These are phyloP conservation scores for Thermomucor indicae-seudaticae DNA, from an alignment of 371 early-diverging fungal genomes.

Conservation along the genomic window DNA sequence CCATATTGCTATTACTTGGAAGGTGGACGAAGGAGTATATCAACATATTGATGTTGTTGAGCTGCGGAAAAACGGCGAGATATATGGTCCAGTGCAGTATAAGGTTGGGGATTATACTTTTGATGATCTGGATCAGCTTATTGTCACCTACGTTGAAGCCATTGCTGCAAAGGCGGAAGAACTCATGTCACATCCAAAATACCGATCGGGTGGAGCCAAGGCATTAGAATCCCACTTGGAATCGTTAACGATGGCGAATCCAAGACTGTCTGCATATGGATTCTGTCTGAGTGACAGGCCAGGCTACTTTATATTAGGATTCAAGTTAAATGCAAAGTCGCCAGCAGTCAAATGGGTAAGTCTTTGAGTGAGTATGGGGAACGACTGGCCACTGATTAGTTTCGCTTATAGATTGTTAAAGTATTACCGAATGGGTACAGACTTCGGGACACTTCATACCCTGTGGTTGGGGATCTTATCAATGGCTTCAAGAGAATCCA, in stretches of 20 bases:
- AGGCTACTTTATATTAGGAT: slow-evolving; percentile 51
- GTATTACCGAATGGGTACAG: slow-evolving; percentile 62
- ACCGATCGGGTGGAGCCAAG: slow-evolving; percentile 31
- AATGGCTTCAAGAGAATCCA: slow-evolving; percentile 62
- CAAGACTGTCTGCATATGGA: slow-evolving; percentile 55
- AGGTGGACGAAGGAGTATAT: slow-evolving; percentile 77
- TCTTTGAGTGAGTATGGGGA: background rate
- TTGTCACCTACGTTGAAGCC: slow-evolving; percentile 86
- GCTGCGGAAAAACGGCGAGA: slow-evolving; percentile 49
- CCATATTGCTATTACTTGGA: slow-evolving; percentile 92
- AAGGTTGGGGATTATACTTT: slow-evolving; percentile 63
- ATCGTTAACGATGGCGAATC: slow-evolving; percentile 38
- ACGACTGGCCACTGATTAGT: background rate
- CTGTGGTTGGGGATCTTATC: slow-evolving; percentile 55
- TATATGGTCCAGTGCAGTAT: slow-evolving; percentile 18
- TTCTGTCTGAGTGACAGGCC: slow-evolving; percentile 49
- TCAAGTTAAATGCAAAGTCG: slow-evolving; percentile 36
- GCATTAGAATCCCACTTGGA: slow-evolving; percentile 34
- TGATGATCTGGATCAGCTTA: slow-evolving; percentile 87
- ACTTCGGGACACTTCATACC: slow-evolving; percentile 52
- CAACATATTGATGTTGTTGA: slow-evolving; percentile 92
- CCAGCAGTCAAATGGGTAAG: slow-evolving; percentile 38
- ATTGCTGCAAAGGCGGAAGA: slow-evolving; percentile 67
- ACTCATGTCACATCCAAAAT: slow-evolving; percentile 64
- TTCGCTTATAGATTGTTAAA: slow-evolving; percentile 42